A percentile compares a stretch with the other conserved stretches of the same genome.
phyloP scores from a whole-genome alignment of 2,329 filamentous ascomycete species.

The Botryosphaeria agaves region DNA sequence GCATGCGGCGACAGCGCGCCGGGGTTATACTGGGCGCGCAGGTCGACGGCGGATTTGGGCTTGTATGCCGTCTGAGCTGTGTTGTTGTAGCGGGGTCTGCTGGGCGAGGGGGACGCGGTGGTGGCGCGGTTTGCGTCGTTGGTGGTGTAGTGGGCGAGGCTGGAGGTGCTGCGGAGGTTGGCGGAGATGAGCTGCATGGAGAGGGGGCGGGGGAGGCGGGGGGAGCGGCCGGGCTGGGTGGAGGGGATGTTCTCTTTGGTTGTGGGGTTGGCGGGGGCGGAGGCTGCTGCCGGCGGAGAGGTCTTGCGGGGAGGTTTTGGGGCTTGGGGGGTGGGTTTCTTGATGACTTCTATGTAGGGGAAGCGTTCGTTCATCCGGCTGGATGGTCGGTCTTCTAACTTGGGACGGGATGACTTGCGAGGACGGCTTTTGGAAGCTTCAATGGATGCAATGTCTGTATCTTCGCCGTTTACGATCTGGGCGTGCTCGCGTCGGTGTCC shows the following conservation, averaged over 20 bases:
- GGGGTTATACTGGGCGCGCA: conserved; percentile 13
- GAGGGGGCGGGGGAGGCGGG: background rate
- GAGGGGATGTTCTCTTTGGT: conserved; percentile 1
- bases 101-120: background rate
- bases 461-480: conserved; percentile 10
- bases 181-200: background rate
- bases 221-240: background rate
- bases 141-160: background rate
- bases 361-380: background rate
- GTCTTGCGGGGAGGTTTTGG: background rate
- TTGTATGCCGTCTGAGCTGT: background rate
- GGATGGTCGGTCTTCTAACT: conserved; percentile 4
- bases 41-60: conserved; percentile 14
- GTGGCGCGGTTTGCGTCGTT: background rate
- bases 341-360: conserved; percentile 11
- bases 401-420: too few relatives aligned
- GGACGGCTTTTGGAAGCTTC: too few relatives aligned
- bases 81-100: background rate
- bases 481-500: conserved; percentile 10
- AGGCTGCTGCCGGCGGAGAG: background rate
- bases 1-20: conserved; percentile 3
- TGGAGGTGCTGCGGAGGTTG: background rate
- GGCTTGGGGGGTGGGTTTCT: conserved; percentile 1
- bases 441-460: conserved; percentile 5
- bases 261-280: conserved; percentile 1